Evolutionary conservation across 441 rosid species (phyloP).

Genomic region (Corymbia calophylla): DNA sequence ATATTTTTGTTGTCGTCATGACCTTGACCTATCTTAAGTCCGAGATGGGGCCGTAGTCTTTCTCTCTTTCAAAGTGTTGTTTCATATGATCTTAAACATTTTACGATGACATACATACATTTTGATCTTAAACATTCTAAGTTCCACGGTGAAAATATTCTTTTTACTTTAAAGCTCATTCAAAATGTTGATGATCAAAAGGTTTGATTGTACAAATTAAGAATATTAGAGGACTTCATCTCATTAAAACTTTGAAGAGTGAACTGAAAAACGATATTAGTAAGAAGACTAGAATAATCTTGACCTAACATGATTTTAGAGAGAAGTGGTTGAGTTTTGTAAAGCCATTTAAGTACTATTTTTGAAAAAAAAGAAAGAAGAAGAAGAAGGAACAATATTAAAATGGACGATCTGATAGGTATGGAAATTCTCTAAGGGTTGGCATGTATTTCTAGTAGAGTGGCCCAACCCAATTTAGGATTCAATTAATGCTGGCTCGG

Average conservation of each 20-base stretch:
- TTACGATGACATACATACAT: too few species aligned
- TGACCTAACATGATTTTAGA: not conserved
- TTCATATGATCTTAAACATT: too few species aligned
- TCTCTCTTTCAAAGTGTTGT: too few species aligned
- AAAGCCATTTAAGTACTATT: not conserved
- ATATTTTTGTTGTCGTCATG: too few species aligned
- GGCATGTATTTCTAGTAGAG: not conserved
- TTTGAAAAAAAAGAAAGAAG: too few species aligned
- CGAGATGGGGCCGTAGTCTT: too few species aligned
- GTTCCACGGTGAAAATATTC: not conserved
- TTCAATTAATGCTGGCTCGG: not conserved
- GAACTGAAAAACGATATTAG: not conserved
- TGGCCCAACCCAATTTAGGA: not conserved
- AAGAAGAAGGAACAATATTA: too few species aligned
- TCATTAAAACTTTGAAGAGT: not conserved
- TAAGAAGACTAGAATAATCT: not conserved
- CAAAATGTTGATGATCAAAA: not conserved
- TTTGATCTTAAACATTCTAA: too few species aligned
- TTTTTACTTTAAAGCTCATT: not conserved
- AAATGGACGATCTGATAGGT: too few species aligned
- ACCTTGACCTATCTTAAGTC: too few species aligned
- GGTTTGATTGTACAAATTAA: not conserved
- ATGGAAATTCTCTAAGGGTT: too few species aligned
- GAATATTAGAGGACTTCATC: not conserved
- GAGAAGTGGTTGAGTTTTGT: not conserved